Percentiles rank a stretch among this genome's conserved stretches.
Conservation (phyloP, 2,329 filamentous ascomycete genomes). For the Ophioceras dolichostomum region DNA sequence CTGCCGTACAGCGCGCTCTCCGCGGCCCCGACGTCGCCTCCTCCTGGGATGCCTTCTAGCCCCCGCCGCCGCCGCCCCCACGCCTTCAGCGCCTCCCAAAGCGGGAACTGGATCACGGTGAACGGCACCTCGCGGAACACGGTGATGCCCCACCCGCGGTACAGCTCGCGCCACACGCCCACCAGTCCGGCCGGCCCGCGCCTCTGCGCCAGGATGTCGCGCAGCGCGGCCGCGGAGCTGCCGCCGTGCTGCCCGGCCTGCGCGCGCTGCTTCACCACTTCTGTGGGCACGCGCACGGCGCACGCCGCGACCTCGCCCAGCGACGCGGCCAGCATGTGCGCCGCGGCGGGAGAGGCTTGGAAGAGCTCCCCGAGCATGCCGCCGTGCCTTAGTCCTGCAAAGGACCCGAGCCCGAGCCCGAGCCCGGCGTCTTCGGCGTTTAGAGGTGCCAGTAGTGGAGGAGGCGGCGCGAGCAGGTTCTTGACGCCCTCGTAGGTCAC, state of each 20-base stretch:
- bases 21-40: conserved; percentile 45
- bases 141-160: conserved; percentile 85
- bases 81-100: conserved; percentile 88
- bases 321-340: conserved; percentile 75
- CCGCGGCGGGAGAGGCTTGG: conserved; percentile 14
- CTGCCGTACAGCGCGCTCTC: conserved; percentile 83
- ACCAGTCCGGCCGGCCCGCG: conserved; percentile 33
- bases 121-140: conserved; percentile 95
- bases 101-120: conserved; percentile 90
- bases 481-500: conserved; percentile 80
- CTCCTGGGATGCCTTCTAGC: neutral
- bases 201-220: conserved; percentile 46
- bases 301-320: conserved; percentile 88
- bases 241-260: conserved; percentile 75
- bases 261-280: conserved; percentile 93
- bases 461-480: conserved; percentile 26
- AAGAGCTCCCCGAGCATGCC: neutral
- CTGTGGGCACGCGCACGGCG: conserved; percentile 82
- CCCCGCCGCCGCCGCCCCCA: conserved; percentile 39
- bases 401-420: neutral
- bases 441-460: conserved; percentile 16
- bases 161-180: conserved; percentile 70
- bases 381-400: neutral
- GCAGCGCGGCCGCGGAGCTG: conserved; percentile 48
- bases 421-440: neutral